Conservation (phyloP, 2,329 filamentous ascomycete species). For the Clathrospora elynae region DNA sequence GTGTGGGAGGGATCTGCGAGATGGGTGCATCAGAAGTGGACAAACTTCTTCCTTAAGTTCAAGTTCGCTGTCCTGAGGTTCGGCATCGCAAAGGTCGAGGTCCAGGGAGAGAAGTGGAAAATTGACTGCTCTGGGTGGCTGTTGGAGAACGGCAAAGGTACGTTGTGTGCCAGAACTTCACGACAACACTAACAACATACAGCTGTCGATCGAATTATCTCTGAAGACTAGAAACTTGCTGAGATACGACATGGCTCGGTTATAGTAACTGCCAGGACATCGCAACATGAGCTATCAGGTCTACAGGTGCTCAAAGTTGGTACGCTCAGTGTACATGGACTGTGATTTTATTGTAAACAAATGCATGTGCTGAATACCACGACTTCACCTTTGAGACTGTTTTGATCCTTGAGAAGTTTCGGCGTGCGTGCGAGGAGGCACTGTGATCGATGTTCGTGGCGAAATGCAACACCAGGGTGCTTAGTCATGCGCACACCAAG, state of each 20-base stretch:
- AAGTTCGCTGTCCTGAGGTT: slow-evolving; percentile 44
- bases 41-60: slow-evolving; percentile 43
- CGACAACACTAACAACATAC: slow-evolving; percentile 10
- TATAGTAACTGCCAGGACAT: background rate
- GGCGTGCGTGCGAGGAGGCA: too few species aligned
- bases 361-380: too few species aligned
- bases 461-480: slow-evolving; percentile 12
- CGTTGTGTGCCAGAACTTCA: slow-evolving; percentile 1
- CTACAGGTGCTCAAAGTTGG: background rate
- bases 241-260: background rate
- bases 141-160: slow-evolving; percentile 45
- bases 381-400: too few species aligned
- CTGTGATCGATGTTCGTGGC: too few species aligned
- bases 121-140: slow-evolving; percentile 44
- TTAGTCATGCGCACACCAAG: slow-evolving; percentile 11
- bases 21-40: slow-evolving; percentile 45
- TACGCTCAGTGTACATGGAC: background rate
- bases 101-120: slow-evolving; percentile 44
- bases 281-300: background rate
- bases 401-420: too few species aligned
- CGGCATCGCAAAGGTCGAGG: slow-evolving; percentile 38
- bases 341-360: background rate
- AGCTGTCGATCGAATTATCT: slow-evolving; percentile 43
- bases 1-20: slow-evolving; percentile 38
- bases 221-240: slow-evolving; percentile 29